A percentile compares a stretch with the other conserved stretches of the same genome.
These are phyloP conservation scores for Globisporangium abappressorium DNA, from an alignment of 352 stramenopile genomes.

Conservation along the genomic window DNA sequence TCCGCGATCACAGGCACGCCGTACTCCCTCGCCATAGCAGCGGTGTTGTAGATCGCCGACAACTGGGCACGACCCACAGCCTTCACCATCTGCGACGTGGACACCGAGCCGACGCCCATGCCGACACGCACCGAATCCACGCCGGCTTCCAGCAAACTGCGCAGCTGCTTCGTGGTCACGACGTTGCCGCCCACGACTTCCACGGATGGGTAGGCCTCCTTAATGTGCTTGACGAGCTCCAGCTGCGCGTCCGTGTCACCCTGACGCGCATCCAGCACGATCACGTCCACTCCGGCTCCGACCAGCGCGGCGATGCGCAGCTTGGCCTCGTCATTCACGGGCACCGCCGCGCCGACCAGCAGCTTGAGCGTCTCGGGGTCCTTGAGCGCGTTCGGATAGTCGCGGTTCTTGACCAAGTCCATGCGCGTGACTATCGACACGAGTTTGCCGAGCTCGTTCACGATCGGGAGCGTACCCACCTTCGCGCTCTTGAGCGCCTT, in stretches of 20 bases:
- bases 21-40: conserved; percentile 90
- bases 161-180: conserved; percentile 94
- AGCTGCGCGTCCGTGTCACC: conserved; percentile 92
- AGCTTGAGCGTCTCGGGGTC: conserved; percentile 93
- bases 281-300: conserved; percentile 94
- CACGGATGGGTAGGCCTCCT: conserved; percentile 84
- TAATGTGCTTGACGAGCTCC: conserved; percentile 89
- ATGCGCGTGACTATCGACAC: conserved; percentile 96
- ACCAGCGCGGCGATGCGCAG: conserved; percentile 85
- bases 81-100: conserved; percentile 99
- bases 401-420: conserved; percentile 95
- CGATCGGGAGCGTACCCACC: conserved; percentile 98
- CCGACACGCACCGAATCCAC: conserved; percentile 98
- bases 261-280: conserved; percentile 98
- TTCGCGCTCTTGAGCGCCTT: conserved; percentile 96
- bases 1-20: conserved; percentile 98
- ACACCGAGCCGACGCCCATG: conserved; percentile 99
- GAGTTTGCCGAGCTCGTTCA: conserved; percentile 94
- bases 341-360: conserved; percentile 94
- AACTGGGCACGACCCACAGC: conserved; percentile 96
- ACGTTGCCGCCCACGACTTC: conserved; percentile 99
- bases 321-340: conserved; percentile 92
- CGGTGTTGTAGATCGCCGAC: conserved; percentile 98
- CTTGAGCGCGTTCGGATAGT: conserved; percentile 94
- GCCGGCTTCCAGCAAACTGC: conserved; percentile 95